Conservation (phyloP, 306 rosid genomes). For the Malus sieversii region DNA sequence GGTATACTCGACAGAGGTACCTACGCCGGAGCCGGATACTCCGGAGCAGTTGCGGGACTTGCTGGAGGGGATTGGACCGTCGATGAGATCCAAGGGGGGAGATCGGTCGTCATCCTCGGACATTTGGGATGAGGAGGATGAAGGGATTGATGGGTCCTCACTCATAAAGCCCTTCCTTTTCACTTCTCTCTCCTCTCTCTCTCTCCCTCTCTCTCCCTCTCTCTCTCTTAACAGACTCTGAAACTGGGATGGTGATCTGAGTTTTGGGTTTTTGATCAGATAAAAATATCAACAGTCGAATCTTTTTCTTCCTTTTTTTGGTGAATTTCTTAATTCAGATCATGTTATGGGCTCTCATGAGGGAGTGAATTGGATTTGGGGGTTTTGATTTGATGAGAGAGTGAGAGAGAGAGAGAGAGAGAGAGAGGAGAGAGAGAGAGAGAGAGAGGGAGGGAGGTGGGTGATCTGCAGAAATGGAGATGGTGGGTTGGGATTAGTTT, state of each 20-base stretch:
- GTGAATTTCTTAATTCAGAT: slow-evolving; percentile 23
- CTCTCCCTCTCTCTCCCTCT: neutral
- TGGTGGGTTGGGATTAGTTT: slow-evolving; percentile 29
- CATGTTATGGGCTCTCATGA: slow-evolving; percentile 14
- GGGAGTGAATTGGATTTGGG: slow-evolving; percentile 10
- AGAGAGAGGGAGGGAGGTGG: neutral
- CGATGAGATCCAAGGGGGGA: slow-evolving; percentile 49
- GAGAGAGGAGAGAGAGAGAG: neutral
- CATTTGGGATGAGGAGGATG: slow-evolving; percentile 29
- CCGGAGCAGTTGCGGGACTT: slow-evolving; percentile 44
- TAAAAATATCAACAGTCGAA: slow-evolving; percentile 15
- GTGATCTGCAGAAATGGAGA: neutral
- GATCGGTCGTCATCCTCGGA: slow-evolving; percentile 70
- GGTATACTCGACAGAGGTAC: slow-evolving; percentile 16
- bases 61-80: slow-evolving; percentile 27
- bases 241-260: slow-evolving; percentile 13
- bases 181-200: neutral
- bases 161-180: slow-evolving; percentile 23
- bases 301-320: neutral
- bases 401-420: neutral
- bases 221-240: neutral
- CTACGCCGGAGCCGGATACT: slow-evolving; percentile 10
- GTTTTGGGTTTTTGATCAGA: slow-evolving; percentile 17
- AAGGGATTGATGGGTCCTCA: slow-evolving; percentile 23
- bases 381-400: slow-evolving; percentile 7